Conservation (phyloP, 257 asterid genomes). For the Anisodus tanguticus region DNA sequence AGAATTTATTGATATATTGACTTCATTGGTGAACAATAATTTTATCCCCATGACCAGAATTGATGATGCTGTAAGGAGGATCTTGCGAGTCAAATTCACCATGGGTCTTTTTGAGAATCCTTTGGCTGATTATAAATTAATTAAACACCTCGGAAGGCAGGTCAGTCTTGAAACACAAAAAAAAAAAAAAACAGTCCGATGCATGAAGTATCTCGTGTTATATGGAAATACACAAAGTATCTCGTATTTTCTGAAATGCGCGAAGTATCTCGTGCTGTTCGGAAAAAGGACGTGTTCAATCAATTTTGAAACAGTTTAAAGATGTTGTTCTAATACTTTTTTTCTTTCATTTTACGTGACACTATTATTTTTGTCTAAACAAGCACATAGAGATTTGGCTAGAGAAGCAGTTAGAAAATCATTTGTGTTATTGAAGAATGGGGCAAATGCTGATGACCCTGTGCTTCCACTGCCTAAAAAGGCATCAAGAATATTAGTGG, state of each 20-base stretch:
- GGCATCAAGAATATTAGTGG: slow-evolving; percentile 51
- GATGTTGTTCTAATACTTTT: background rate
- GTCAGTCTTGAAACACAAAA: slow-evolving; percentile 15
- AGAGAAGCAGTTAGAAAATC: slow-evolving; percentile 67
- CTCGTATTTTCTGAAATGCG: background rate
- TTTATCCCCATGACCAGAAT: slow-evolving; percentile 58
- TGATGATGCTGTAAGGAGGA: slow-evolving; percentile 67
- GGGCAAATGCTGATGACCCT: slow-evolving; percentile 36
- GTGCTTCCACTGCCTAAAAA: slow-evolving; percentile 58
- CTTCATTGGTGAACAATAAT: slow-evolving; percentile 47
- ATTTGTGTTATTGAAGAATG: slow-evolving; percentile 60
- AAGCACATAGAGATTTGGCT: slow-evolving; percentile 55
- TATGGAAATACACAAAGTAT: background rate
- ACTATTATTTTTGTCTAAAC: background rate
- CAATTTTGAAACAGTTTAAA: background rate
- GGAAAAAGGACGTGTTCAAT: background rate
- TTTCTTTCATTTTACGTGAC: background rate
- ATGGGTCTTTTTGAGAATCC: slow-evolving; percentile 73
- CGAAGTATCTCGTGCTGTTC: background rate
- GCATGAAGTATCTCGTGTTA: background rate
- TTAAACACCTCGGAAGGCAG: slow-evolving; percentile 54
- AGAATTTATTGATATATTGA: slow-evolving; percentile 42
- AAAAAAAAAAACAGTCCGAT: background rate
- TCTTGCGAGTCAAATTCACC: slow-evolving; percentile 59
- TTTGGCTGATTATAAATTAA: slow-evolving; percentile 48